Evolutionary conservation across 768 basidiomycete genomes (phyloP).

Genomic region (Cystobasidium onofrii): DNA sequence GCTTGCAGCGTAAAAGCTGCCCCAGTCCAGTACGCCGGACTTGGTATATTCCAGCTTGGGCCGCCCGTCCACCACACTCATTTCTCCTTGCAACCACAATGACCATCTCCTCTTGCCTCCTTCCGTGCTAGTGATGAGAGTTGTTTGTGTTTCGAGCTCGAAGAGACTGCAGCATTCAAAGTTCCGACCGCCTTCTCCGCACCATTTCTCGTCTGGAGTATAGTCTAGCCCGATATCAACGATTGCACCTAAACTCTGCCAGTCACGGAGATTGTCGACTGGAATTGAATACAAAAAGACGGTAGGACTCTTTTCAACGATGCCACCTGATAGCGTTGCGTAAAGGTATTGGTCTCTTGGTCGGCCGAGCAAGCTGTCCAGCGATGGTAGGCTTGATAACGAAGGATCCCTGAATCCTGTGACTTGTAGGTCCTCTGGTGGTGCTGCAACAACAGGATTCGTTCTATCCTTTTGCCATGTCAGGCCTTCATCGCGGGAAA

Average conservation of each 20-base stretch:
- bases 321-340: not conserved
- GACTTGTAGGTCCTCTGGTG: not conserved
- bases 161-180: slow-evolving; percentile 2
- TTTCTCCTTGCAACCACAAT: not conserved
- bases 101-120: not conserved
- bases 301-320: not conserved
- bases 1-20: not conserved
- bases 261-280: not conserved
- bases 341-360: not conserved
- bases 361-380: not conserved
- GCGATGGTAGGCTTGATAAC: not conserved
- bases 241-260: not conserved
- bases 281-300: not conserved
- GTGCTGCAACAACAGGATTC: not conserved
- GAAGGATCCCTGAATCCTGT: not conserved
- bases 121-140: not conserved
- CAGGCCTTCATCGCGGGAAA: not conserved
- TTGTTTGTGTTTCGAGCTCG: not conserved
- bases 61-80: not conserved
- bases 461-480: not conserved
- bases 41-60: not conserved
- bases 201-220: not conserved
- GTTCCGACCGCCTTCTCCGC: not conserved
- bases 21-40: not conserved
- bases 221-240: slow-evolving; percentile 1